Conservation (phyloP, 108 stramenopile species). For the Fistulifera solaris region DNA sequence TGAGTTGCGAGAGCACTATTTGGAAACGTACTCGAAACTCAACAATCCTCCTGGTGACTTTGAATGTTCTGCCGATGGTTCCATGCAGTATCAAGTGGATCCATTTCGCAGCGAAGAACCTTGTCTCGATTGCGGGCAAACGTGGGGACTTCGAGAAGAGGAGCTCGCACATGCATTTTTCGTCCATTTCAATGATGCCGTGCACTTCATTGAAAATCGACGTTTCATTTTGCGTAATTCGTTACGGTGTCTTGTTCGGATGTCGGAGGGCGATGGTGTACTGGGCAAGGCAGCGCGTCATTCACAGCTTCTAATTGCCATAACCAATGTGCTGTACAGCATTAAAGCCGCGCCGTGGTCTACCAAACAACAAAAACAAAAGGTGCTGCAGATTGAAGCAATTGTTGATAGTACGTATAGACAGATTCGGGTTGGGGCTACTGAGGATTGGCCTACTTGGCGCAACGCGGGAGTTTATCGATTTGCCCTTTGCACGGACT, state of each 20-base stretch:
- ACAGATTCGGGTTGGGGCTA: neutral
- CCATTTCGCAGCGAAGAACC: constrained; percentile 21
- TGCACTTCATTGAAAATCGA: neutral
- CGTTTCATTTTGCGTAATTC: neutral
- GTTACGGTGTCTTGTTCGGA: neutral
- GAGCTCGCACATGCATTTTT: constrained; percentile 45
- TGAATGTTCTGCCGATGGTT: constrained; percentile 13
- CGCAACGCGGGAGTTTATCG: constrained; percentile 25
- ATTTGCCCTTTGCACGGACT: constrained; percentile 33
- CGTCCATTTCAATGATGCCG: constrained; percentile 21
- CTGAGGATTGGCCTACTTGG: neutral
- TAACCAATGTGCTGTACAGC: constrained; percentile 14
- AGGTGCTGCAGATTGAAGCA: neutral
- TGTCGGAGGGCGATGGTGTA: neutral
- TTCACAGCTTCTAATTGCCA: neutral
- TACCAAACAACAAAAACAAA: constrained; percentile 2
- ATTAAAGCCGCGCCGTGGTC: constrained; percentile 9
- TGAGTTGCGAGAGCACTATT: neutral
- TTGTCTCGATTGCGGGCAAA: constrained; percentile 14
- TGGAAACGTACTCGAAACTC: neutral
- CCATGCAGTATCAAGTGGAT: constrained; percentile 19
- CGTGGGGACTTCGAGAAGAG: constrained; percentile 51
- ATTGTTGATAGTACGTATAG: neutral
- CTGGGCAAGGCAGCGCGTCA: neutral
- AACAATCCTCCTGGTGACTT: neutral